Evolutionary conservation across 1,139 yeast species (phyloP).

Genomic region (Lodderomyces margitis): DNA sequence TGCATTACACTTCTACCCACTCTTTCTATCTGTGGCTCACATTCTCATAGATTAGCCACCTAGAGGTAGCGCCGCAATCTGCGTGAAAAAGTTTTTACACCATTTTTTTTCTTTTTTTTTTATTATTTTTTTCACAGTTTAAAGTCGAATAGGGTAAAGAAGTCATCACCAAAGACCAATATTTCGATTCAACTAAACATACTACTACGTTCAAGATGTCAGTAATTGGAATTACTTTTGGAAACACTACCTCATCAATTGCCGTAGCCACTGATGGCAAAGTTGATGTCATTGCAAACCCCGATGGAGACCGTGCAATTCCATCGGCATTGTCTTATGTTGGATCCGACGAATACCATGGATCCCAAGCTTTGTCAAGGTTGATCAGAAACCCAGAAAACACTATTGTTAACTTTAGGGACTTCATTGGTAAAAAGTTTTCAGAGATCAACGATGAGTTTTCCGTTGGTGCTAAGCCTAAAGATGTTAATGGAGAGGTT

Average conservation of each 20-base stretch:
- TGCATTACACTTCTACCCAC: too few species aligned
- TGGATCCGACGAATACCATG: slow-evolving; percentile 95
- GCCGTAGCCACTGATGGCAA: slow-evolving; percentile 92
- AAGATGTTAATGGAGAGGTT: slow-evolving; percentile 60
- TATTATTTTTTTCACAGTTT: too few species aligned
- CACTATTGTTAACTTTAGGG: slow-evolving; percentile 92
- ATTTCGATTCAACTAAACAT: neutral
- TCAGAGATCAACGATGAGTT: slow-evolving; percentile 64
- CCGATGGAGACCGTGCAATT: slow-evolving; percentile 97
- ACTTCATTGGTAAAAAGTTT: slow-evolving; percentile 76
- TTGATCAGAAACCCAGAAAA: slow-evolving; percentile 84
- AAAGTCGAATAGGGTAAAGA: neutral
- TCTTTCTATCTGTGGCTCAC: neutral
- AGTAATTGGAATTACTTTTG: slow-evolving; percentile 93
- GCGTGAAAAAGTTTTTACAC: neutral
- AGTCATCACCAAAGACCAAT: slow-evolving; percentile 4
- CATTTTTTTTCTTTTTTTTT: neutral
- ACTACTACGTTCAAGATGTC: slow-evolving; percentile 23
- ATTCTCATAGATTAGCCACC: neutral
- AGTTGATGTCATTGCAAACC: slow-evolving; percentile 97
- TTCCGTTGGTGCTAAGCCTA: slow-evolving; percentile 68
- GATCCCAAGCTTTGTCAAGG: slow-evolving; percentile 93
- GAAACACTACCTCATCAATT: slow-evolving; percentile 93
- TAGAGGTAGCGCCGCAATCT: neutral
- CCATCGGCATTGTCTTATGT: slow-evolving; percentile 91